phyloP scores from a whole-genome alignment of 2,329 filamentous ascomycete species.

The Bipolaris bicolor region DNA sequence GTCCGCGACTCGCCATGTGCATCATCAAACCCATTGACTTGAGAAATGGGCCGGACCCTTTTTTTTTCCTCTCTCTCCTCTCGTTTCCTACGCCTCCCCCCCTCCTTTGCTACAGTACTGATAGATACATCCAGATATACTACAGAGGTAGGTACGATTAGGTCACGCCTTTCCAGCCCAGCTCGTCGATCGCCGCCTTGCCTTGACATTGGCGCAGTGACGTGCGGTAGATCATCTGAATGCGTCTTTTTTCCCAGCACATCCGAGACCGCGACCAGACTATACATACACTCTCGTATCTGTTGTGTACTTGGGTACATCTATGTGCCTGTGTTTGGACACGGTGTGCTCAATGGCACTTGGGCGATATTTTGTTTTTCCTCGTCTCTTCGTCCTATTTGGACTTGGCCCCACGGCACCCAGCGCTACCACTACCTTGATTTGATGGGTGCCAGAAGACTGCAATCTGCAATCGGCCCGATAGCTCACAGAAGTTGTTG shows the following conservation, averaged over 20 bases:
- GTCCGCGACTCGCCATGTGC: slow-evolving; percentile 13
- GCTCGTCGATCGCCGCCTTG: slow-evolving; percentile 22
- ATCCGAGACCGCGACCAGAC: slow-evolving; percentile 31
- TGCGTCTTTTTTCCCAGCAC: slow-evolving; percentile 20
- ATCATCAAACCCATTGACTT: slow-evolving; percentile 7
- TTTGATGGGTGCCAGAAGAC: slow-evolving; percentile 35
- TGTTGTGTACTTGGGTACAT: too few species aligned
- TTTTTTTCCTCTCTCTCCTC: background rate
- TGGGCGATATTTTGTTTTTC: background rate
- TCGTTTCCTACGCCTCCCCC: too few species aligned
- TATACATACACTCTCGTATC: too few species aligned
- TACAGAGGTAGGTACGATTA: slow-evolving; percentile 10
- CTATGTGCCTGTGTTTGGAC: too few species aligned
- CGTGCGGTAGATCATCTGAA: slow-evolving; percentile 21
- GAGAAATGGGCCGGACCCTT: slow-evolving; percentile 11
- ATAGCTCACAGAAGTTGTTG: slow-evolving; percentile 34
- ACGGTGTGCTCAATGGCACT: too few species aligned
- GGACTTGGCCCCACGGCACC: slow-evolving; percentile 27
- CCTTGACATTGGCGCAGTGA: slow-evolving; percentile 21
- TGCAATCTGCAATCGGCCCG: slow-evolving; percentile 42
- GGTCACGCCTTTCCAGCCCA: slow-evolving; percentile 18
- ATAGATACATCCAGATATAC: too few species aligned
- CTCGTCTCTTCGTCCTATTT: slow-evolving; percentile 1
- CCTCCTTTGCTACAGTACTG: too few species aligned
- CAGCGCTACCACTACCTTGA: slow-evolving; percentile 28